Base-by-base conservation (phyloP, 2,329 filamentous ascomycete genomes). In the Beauveria pseudobassiana region DNA sequence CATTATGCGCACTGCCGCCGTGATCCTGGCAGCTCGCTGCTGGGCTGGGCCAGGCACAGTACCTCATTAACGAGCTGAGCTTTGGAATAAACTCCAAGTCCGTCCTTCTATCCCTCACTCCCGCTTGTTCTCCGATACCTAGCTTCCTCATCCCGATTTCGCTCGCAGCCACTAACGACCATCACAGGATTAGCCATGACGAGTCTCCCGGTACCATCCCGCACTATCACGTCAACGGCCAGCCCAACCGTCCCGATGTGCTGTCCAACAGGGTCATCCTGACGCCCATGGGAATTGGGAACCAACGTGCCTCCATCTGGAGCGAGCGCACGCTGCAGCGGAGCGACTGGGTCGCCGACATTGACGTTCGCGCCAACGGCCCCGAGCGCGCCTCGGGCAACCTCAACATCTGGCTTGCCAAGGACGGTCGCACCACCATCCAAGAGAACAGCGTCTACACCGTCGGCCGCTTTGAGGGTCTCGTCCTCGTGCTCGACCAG, bases 231-330 rank as follows among this genome's bases (percentile, higher is more conserved):
- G 73, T 85, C 64, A 75, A 80, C 61, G 84, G 84, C 71, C 78
- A 77, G 50, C 84, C 84, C 30, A 72, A 77, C 64, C 67, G 74
- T 42, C 85, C 85, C 66, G 83, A 88, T 69, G 74, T 88, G 63
- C 84, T 97, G 63, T 96, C 92, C 67, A 93, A 98, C 80, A 91
- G 93, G 73, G 72, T 98, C 63, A 89, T 99, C 72, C 84, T 99
- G 62, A 99, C 95, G 1, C 93, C 95, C 12, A 87, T 92, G 16
- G 87, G 87, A 54, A 91, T 92, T 6, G 95, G 95, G 61, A 92
- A 92, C 75, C 87, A 90, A 70, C 86, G 92, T 72, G 90, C 91
- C 64, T 88, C 90, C 55, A 73, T 95, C 67, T 99, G 95, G 93
- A 81, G 88, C 38, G 85, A 92, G 65, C 73, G 79, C 63, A 70